These are phyloP conservation scores for Lactuca saligna DNA, from an alignment of 129 eudicot species.

Conservation along the genomic window DNA sequence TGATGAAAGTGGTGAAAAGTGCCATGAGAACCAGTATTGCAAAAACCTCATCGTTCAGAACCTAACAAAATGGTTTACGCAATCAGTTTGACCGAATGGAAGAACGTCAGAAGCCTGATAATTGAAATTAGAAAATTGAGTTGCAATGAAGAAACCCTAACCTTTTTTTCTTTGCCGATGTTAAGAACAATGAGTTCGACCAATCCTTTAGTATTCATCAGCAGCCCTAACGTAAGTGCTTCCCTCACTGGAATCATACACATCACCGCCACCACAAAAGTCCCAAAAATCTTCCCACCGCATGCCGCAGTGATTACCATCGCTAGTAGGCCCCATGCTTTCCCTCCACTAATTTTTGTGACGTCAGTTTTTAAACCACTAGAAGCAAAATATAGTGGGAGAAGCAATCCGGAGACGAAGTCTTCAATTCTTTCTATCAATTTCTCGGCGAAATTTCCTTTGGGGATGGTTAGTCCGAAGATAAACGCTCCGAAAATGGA, in stretches of 20 bases:
- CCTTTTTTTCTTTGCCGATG: conserved; percentile 93
- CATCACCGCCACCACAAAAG: conserved; percentile 61
- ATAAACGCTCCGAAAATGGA: conserved; percentile 86
- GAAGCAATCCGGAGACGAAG: conserved; percentile 72
- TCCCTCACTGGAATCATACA: conserved; percentile 67
- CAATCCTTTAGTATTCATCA: conserved; percentile 92
- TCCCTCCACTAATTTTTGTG: conserved; percentile 49
- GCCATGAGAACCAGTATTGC: conserved; percentile 93
- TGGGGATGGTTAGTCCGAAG: conserved; percentile 81
- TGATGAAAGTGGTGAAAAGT: conserved; percentile 79
- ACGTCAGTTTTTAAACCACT: conserved; percentile 84
- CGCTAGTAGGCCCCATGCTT: conserved; percentile 75
- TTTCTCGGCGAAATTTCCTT: conserved; percentile 58
- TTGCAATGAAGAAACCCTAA: conserved; percentile 26
- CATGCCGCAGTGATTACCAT: conserved; percentile 78
- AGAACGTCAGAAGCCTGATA: neutral
- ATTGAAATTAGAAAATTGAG: neutral
- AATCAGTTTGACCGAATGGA: neutral
- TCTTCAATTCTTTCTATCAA: conserved; percentile 77
- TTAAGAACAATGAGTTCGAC: conserved; percentile 91
- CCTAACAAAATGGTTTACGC: conserved; percentile 40
- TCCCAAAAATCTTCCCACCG: conserved; percentile 73
- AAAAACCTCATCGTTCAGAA: conserved; percentile 77
- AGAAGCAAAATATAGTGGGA: conserved; percentile 86
- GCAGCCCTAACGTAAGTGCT: conserved; percentile 60